A percentile compares a stretch with the other conserved stretches of the same genome.
Conservation (phyloP, 1,139 yeast species). For the Yamadazyma dushanensis region DNA sequence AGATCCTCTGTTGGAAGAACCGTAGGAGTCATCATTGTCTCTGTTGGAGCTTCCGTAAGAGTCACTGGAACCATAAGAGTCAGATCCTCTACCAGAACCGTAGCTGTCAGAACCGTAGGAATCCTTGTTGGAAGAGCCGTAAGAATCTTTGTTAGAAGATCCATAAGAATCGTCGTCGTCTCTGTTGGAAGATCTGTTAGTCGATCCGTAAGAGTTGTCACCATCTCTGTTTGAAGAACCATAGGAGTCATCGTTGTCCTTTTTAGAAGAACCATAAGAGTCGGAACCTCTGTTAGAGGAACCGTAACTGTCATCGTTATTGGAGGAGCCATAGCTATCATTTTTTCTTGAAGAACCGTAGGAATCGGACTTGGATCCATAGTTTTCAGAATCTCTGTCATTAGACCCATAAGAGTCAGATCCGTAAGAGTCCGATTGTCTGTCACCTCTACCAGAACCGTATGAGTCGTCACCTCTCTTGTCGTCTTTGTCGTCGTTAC, state of each 20-base stretch:
- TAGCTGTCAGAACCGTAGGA: slow-evolving; percentile 19
- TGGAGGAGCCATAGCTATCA: slow-evolving; percentile 23
- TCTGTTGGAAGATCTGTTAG: slow-evolving; percentile 8
- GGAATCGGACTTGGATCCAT: slow-evolving; percentile 8
- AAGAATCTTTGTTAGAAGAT: slow-evolving; percentile 15
- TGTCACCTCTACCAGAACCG: slow-evolving; percentile 8
- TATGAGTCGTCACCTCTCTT: slow-evolving; percentile 1
- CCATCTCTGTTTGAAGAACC: slow-evolving; percentile 12
- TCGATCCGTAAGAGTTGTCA: slow-evolving; percentile 9
- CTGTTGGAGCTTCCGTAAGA: slow-evolving; percentile 11
- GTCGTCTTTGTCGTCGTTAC: slow-evolving; percentile 19
- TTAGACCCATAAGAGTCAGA: slow-evolving; percentile 11
- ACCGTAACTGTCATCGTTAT: slow-evolving; percentile 17
- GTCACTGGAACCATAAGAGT: slow-evolving; percentile 6
- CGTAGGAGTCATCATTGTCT: slow-evolving; percentile 17
- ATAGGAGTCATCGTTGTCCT: slow-evolving; percentile 12
- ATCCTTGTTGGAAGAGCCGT: slow-evolving; percentile 13
- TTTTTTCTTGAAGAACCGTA: slow-evolving; percentile 21
- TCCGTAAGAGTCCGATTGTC: slow-evolving; percentile 22
- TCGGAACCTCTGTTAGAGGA: slow-evolving; percentile 12
- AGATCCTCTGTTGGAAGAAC: slow-evolving; percentile 17
- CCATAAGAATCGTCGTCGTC: slow-evolving; percentile 18
- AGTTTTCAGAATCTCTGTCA: background rate
- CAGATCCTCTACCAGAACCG: slow-evolving; percentile 10
- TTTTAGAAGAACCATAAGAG: slow-evolving; percentile 9